Evolutionary conservation across 305 asterid species (phyloP).

Genomic region (Fraxinus latifolia): DNA sequence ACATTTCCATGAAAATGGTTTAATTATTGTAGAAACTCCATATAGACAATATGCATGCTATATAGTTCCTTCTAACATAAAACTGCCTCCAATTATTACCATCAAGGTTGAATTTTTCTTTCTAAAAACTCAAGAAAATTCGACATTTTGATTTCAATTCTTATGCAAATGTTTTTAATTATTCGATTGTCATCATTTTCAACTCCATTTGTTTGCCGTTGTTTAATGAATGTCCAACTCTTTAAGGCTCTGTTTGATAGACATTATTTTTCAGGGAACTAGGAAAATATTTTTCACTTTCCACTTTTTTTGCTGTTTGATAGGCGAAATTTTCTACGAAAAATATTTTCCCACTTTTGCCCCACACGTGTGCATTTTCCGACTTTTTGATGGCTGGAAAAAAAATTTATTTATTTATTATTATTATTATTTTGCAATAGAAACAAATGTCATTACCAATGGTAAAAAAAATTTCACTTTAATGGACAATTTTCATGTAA

Average conservation of each 20-base stretch:
- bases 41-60: not conserved
- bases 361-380: too few relatives aligned
- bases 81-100: not conserved
- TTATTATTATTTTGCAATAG: too few relatives aligned
- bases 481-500: too few relatives aligned
- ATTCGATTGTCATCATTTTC: not conserved
- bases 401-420: too few relatives aligned
- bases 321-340: too few relatives aligned
- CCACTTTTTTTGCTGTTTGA: too few relatives aligned
- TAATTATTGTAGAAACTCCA: not conserved
- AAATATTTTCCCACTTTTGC: too few relatives aligned
- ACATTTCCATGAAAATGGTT: not conserved
- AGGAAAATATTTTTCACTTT: too few relatives aligned
- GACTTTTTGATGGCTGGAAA: too few relatives aligned
- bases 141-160: not conserved
- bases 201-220: not conserved
- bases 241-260: not conserved
- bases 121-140: not conserved
- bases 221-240: not conserved
- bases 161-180: not conserved
- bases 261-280: too few relatives aligned
- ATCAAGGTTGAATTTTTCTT: not conserved
- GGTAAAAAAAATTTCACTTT: too few relatives aligned
- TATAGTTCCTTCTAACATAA: not conserved
- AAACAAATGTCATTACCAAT: too few relatives aligned